Evolutionary conservation across 495 filamentous ascomycete species (phyloP), one percentile per base, ranked within the genome.

Genomic region (Trichoderma orchidacearum): DNA sequence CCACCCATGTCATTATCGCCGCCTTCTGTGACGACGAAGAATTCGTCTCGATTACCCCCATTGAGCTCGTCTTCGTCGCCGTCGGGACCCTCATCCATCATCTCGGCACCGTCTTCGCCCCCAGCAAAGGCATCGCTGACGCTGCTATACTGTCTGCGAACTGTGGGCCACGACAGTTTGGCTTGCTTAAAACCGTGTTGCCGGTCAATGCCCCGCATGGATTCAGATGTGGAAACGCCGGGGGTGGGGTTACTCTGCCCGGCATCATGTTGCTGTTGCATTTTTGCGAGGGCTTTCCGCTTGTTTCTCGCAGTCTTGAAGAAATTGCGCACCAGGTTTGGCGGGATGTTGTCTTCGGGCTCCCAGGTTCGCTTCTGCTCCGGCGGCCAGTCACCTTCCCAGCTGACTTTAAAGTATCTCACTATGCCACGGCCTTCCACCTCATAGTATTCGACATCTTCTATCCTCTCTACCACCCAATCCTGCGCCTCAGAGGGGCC

Each of bases 321-420:
- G n/a, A 34, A 55, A 18, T 55, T 55, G 3, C 53, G 53, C 30
- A 76, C 61, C 3, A 73, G 52, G 0, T 38, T 25, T 0, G 62
- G 55, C 13, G 69, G 48, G 13, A 78, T 70, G 32, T 75, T 72
- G 3, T 64, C 65, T 34, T 65, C 68, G 0, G 72, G 74, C 58
- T 76, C 74, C 75, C 75, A 78, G 0, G 72, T 72, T 0, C 71
- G 72, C 51, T 76, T 73, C 41, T 75, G 68, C 11, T 68, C 67
- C 1, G 62, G 58, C 0, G 74, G 74, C 74, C 74, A 78, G 29
- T 75, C 57, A 5, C 74, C 75, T n/a, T 61, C 65, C 75, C 75
- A 78, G 25, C 68, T 63, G 3, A 78, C 74, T 8, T 70, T 66
- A 57, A 70, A 78, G 45, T 64, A 62, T 1, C 59, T 64, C 18